A percentile compares a stretch with the other conserved stretches of the same genome.
These are phyloP conservation scores for Beauveria australis DNA, from an alignment of 2,329 filamentous ascomycete species.

Conservation along the genomic window DNA sequence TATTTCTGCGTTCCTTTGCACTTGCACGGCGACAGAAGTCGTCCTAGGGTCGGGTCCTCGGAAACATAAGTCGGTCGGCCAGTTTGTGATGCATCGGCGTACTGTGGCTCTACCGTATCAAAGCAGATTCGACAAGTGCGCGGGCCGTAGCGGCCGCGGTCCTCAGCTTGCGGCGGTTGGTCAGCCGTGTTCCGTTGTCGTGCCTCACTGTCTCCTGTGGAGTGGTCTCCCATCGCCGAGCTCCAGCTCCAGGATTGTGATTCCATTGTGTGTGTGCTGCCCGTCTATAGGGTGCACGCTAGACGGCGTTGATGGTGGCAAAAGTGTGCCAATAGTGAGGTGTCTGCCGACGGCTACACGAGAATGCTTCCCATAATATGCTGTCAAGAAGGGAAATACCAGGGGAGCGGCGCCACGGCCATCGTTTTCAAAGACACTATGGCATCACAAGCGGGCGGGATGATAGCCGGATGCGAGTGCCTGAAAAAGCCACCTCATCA, in stretches of 20 bases:
- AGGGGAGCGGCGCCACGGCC: not conserved
- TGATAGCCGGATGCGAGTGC: not conserved
- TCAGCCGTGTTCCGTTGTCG: constrained; percentile 1
- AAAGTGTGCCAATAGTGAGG: not conserved
- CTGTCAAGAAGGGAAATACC: not conserved
- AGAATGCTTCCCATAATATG: constrained; percentile 6
- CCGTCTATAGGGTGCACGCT: not conserved
- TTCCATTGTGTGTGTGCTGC: not conserved
- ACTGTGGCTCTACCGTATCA: constrained; percentile 52
- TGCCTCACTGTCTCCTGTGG: constrained; percentile 2
- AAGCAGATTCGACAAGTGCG: constrained; percentile 86
- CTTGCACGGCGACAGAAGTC: constrained; percentile 80
- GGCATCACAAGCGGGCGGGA: constrained; percentile 2
- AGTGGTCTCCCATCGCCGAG: constrained; percentile 1
- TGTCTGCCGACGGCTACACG: not conserved
- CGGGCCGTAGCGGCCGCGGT: constrained; percentile 50
- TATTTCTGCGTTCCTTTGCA: constrained; percentile 92
- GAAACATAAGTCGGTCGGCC: constrained; percentile 55
- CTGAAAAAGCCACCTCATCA: constrained; percentile 11
- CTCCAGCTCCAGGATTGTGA: constrained; percentile 9
- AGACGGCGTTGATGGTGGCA: not conserved
- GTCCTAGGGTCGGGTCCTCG: constrained; percentile 63
- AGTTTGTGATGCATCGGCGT: constrained; percentile 26
- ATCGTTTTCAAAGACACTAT: not conserved
- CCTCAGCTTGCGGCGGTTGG: not conserved